phyloP scores from a whole-genome alignment of 176 grass and related monocot genomes.

The Oryza meyeriana region DNA sequence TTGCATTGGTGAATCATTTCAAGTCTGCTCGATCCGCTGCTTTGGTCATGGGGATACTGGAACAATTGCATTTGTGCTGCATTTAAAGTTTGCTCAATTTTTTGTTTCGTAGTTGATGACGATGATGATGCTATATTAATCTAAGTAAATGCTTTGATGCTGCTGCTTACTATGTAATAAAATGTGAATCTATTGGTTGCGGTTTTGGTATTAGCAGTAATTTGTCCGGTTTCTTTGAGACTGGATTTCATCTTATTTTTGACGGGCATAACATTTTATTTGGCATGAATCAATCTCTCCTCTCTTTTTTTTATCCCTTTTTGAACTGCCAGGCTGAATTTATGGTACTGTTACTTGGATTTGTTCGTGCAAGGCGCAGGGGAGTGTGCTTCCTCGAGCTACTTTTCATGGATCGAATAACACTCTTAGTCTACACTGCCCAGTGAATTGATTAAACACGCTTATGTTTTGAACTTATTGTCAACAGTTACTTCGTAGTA shows the following conservation, averaged over 20 bases:
- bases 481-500: background rate
- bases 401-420: background rate
- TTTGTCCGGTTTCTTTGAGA: slow-evolving; percentile 16
- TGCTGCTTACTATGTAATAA: background rate
- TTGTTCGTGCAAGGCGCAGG: background rate
- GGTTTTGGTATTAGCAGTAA: slow-evolving; percentile 18
- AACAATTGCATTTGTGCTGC: slow-evolving; percentile 2
- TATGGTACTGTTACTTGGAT: background rate
- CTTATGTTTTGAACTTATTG: background rate
- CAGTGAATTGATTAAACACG: background rate
- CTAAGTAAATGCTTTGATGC: background rate
- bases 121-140: slow-evolving; percentile 1
- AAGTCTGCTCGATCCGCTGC: background rate
- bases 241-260: background rate
- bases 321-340: background rate
- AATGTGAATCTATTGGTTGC: background rate
- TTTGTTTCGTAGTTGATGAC: background rate
- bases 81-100: background rate
- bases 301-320: background rate
- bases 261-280: background rate
- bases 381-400: background rate
- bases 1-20: slow-evolving; percentile 22
- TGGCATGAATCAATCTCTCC: background rate
- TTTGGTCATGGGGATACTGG: background rate
- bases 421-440: background rate